Base-by-base conservation (phyloP, 1,284 basidiomycete species). In the Marasmius tenuissimus region DNA sequence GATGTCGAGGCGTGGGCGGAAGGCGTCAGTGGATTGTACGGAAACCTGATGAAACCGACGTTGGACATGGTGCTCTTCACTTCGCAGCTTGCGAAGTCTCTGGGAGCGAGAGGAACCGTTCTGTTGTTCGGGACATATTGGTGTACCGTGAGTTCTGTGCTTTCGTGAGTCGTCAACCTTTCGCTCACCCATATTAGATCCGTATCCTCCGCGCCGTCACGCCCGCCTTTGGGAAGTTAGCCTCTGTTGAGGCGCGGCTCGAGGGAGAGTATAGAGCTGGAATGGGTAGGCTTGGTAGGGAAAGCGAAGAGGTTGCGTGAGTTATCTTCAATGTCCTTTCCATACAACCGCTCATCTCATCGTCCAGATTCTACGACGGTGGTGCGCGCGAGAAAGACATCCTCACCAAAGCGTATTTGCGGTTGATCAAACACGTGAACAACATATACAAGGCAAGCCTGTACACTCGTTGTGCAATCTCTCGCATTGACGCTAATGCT, bases 31-130 rank as follows among this genome's bases (percentile, higher is more conserved):
- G 92, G 92, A 0, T 83, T 98, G 45, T 98, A 98, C 67, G 89
- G 89, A 34, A 92, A 92, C 72, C 75, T 96, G 51, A 87, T 94
- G 64, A 98, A 98, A 72, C 96, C 96, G 0, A 87, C 92, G 1
- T 85, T 98, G 11, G 97, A 98, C 73, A 81, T 98, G 58, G 77
- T 97, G 50, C 88, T 99, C 62, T 99, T 98, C 79, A 97, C 95
- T 1, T 92, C 91, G 12, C 96, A 98, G 70, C 86, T 98, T 9
- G 89, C 94, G 0, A 85, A 89, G 11, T 92, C 91, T 0, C 85
- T 99, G 3, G 97, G 97, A 3, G 79, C 89, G 1, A 84, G 88
- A 37, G 91, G 96, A 0, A 94, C 94, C 0, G 67, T 88, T 1
- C 81, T 96, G 11, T 80, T 98, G 14, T 92, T 94, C 68, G 78